phyloP scores from a whole-genome alignment of 345 rosid genomes.

The Sisymbrium altissimum region DNA sequence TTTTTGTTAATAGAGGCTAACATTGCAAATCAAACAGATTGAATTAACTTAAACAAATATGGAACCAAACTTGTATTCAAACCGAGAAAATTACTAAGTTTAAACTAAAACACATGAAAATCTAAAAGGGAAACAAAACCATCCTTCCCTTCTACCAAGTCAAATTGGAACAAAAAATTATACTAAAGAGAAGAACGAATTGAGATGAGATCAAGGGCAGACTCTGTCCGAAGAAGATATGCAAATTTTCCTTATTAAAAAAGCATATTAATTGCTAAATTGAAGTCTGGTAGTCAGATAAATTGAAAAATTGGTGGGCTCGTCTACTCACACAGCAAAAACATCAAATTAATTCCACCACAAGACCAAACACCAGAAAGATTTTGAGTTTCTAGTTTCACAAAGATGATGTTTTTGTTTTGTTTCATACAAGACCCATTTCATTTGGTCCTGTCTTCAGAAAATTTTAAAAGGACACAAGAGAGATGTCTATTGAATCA shows the following conservation, averaged over 20 bases:
- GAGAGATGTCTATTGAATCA: slow-evolving; percentile 33
- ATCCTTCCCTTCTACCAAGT: not conserved
- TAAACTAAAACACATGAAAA: not conserved
- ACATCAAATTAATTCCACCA: slow-evolving; percentile 19
- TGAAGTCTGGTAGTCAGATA: not conserved
- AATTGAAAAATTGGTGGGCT: not conserved
- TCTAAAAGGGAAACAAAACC: not conserved
- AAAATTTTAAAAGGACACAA: slow-evolving; percentile 13
- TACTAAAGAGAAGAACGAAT: not conserved
- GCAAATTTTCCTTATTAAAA: too few relatives aligned
- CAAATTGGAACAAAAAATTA: not conserved
- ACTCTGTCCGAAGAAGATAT: too few relatives aligned
- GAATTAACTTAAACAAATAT: not conserved
- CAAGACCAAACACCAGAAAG: slow-evolving; percentile 17
- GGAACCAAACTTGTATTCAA: too few relatives aligned
- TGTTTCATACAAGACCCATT: slow-evolving; percentile 17
- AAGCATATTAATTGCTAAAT: too few relatives aligned
- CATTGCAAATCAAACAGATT: not conserved
- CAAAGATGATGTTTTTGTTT: slow-evolving; percentile 22
- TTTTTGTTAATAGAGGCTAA: not conserved
- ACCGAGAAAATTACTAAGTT: not conserved
- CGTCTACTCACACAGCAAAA: not conserved
- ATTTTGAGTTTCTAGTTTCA: slow-evolving; percentile 30
- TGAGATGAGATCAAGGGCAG: not conserved
- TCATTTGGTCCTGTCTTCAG: slow-evolving; percentile 23